Evolutionary conservation across 208 protist species (phyloP).

Genomic region (Leishmania lainsoni): DNA sequence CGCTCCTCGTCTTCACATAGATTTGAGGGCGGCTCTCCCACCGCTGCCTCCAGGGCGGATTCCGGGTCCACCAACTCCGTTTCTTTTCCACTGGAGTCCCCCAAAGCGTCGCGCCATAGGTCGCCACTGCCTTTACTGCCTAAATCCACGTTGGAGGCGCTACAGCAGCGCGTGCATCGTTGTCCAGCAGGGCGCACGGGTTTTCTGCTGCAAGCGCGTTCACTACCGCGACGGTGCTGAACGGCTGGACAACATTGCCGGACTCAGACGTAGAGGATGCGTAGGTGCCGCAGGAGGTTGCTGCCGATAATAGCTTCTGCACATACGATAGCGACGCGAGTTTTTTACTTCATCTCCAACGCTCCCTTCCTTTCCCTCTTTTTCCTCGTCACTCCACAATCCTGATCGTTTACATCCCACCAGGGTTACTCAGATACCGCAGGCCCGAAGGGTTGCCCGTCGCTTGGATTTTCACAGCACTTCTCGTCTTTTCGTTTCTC

Average conservation of each 20-base stretch:
- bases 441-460: neutral
- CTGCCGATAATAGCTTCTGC: neutral
- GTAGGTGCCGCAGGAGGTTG: neutral
- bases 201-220: neutral
- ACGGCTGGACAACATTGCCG: constrained; percentile 19
- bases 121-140: neutral
- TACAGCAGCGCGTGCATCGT: neutral
- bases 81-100: neutral
- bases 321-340: neutral
- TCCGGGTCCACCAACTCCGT: neutral
- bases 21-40: neutral
- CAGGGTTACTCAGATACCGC: neutral
- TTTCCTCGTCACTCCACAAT: neutral
- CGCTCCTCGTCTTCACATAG: neutral
- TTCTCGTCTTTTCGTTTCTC: neutral
- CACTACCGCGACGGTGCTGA: neutral
- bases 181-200: neutral
- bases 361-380: neutral
- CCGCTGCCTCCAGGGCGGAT: neutral
- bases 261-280: constrained; percentile 23
- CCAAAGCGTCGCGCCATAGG: neutral
- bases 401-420: neutral
- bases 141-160: neutral
- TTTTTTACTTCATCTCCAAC: neutral
- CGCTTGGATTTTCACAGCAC: constrained; percentile 36